Evolutionary conservation across 108 stramenopile genomes (phyloP), one percentile per base, ranked within the genome.

Genomic region (Fistulifera solaris): DNA sequence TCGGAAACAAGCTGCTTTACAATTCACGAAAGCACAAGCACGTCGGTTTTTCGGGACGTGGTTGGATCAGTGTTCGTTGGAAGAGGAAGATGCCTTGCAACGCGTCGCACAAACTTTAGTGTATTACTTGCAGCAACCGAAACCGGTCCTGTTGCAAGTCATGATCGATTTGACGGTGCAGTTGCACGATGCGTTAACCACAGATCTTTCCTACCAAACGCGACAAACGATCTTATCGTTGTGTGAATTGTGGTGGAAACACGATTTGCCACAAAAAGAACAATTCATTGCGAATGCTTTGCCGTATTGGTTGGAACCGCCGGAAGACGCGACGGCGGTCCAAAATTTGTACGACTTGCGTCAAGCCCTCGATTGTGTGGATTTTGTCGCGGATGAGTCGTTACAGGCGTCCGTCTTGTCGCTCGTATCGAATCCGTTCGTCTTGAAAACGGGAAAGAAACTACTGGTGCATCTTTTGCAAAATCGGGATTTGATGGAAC

Each of bases 191-290:
- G 31, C 66, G 18, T 56, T 95, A 1, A 77, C 93, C 21, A 35
- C 31, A 6, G 54, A 66, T 21, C 54, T 95, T 78, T 38, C 40
- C 58, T 24, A 76, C 75, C 43, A 87, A 81, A 18, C 47, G 52
- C 16, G 67, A 85, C 44, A 84, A 35, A 6, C 31, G 8, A 6
- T 3, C 3, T 35, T 3, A 35, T 35, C 76, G 15, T 35, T 62
- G 27, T 97, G 94, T 53, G 94, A 95, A 68, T 48, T 38, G 42
- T 95, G 84, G 84, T 97, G 94, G 93, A 57, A 72, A 41, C 56
- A 58, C 6, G 70, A 89, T 25, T 76, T 82, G 28, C 62, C 64
- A n/a, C 66, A 87, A 35, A 67, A 67, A 43, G 93, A 94, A 46
- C 62, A 62, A 21, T 55, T 96, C 3, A 80, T 95, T 19, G 67